phyloP scores from a whole-genome alignment of 768 basidiomycete genomes.

The Lactifluus volemus region DNA sequence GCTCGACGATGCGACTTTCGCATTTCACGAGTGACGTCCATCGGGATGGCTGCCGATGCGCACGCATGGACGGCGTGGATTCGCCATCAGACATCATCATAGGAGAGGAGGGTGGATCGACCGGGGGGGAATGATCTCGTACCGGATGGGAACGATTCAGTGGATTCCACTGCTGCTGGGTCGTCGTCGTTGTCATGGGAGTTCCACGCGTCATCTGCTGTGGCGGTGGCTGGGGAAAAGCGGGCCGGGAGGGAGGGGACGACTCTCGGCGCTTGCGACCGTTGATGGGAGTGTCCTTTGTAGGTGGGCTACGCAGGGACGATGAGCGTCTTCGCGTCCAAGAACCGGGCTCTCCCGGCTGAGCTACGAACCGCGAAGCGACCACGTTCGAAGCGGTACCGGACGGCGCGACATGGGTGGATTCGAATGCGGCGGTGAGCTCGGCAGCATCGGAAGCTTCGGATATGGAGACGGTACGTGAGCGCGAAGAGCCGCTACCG shows the following conservation, averaged over 20 bases:
- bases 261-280: slow-evolving; percentile 3
- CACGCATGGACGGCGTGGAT: neutral
- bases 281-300: neutral
- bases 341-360: neutral
- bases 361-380: neutral
- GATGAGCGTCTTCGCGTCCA: slow-evolving; percentile 9
- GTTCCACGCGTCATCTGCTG: neutral
- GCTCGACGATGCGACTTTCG: neutral
- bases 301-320: neutral
- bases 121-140: slow-evolving; percentile 1
- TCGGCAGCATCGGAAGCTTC: slow-evolving; percentile 4
- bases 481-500: slow-evolving; percentile 4
- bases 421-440: neutral
- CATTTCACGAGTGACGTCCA: slow-evolving; percentile 6
- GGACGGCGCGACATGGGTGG: slow-evolving; percentile 2
- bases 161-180: neutral
- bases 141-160: neutral
- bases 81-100: slow-evolving; percentile 6
- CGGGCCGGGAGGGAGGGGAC: slow-evolving; percentile 3
- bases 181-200: neutral
- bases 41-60: neutral
- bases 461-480: slow-evolving; percentile 11
- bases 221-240: neutral
- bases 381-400: neutral
- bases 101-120: slow-evolving; percentile 6